A percentile compares a stretch with the other conserved stretches of the same genome.
Evolutionary conservation across 2,329 filamentous ascomycete genomes (phyloP).

Genomic region (Trichoderma oligosporum): DNA sequence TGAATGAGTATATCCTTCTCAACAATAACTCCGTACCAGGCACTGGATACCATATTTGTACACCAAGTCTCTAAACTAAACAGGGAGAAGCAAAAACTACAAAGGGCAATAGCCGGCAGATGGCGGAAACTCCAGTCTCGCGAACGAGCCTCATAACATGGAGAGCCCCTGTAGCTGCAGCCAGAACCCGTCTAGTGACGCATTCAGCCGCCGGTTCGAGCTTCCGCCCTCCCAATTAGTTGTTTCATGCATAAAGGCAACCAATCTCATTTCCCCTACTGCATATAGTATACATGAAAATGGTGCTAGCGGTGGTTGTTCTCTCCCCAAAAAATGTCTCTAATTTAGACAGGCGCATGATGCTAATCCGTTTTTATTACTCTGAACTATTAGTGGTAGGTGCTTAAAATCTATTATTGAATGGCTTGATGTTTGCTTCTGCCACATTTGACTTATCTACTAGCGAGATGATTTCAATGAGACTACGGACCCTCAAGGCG

Average conservation of each 20-base stretch:
- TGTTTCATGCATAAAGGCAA: neutral
- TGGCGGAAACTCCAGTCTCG: no score
- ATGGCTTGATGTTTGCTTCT: slow-evolving; percentile 7
- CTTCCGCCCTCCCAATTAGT: neutral
- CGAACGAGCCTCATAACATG: neutral
- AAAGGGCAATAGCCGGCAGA: no score
- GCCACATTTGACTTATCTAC: neutral
- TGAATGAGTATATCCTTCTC: neutral
- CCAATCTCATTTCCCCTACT: neutral
- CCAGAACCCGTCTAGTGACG: slow-evolving; percentile 1
- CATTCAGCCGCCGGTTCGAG: neutral
- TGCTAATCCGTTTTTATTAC: neutral
- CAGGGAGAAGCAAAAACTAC: neutral
- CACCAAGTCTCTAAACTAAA: neutral
- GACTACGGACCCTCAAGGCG: neutral
- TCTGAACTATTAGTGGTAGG: neutral
- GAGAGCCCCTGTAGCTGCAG: neutral
- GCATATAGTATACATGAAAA: neutral
- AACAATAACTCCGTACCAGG: no score
- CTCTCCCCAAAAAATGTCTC: neutral
- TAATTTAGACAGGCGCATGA: neutral
- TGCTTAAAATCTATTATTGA: neutral
- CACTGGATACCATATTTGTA: no score
- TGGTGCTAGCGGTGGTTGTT: slow-evolving; percentile 1
- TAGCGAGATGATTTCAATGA: neutral